phyloP scores from a whole-genome alignment of 495 filamentous ascomycete species.

The Zalerion maritima region DNA sequence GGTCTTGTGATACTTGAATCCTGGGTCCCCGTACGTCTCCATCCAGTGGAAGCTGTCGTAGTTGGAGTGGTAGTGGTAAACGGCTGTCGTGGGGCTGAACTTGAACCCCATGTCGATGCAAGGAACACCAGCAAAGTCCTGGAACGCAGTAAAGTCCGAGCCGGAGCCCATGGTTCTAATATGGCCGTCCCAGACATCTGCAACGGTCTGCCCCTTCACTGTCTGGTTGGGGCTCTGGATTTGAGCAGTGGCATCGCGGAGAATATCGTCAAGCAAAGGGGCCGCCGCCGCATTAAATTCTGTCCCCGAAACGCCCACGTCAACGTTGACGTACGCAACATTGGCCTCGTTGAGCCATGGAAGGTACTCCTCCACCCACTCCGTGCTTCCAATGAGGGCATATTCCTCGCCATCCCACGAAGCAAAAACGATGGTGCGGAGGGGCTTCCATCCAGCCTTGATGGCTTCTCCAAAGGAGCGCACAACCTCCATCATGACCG shows the following conservation, averaged over 20 bases:
- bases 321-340: slow-evolving; percentile 85
- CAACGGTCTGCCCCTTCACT: slow-evolving; percentile 58
- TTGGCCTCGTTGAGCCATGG: slow-evolving; percentile 67
- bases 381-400: slow-evolving; percentile 81
- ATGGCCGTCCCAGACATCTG: slow-evolving; percentile 55
- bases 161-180: slow-evolving; percentile 62
- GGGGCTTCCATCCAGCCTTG: slow-evolving; percentile 73
- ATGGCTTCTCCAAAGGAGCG: slow-evolving; percentile 67
- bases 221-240: slow-evolving; percentile 79
- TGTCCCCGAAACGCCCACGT: slow-evolving; percentile 59
- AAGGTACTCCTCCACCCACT: slow-evolving; percentile 88
- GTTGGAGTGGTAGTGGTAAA: slow-evolving; percentile 82
- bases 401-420: slow-evolving; percentile 96
- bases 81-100: slow-evolving; percentile 26
- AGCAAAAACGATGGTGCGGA: slow-evolving; percentile 83
- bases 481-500: slow-evolving; percentile 75
- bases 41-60: slow-evolving; percentile 92
- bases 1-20: slow-evolving; percentile 65
- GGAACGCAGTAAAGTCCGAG: slow-evolving; percentile 85
- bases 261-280: slow-evolving; percentile 63
- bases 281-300: slow-evolving; percentile 56
- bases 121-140: slow-evolving; percentile 77
- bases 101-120: slow-evolving; percentile 74
- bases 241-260: slow-evolving; percentile 52
- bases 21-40: slow-evolving; percentile 65